A percentile compares a stretch with the other conserved stretches of the same genome.
These are phyloP conservation scores for Pulicaria dysenterica DNA, from an alignment of 129 eudicot genomes.

Conservation along the genomic window DNA sequence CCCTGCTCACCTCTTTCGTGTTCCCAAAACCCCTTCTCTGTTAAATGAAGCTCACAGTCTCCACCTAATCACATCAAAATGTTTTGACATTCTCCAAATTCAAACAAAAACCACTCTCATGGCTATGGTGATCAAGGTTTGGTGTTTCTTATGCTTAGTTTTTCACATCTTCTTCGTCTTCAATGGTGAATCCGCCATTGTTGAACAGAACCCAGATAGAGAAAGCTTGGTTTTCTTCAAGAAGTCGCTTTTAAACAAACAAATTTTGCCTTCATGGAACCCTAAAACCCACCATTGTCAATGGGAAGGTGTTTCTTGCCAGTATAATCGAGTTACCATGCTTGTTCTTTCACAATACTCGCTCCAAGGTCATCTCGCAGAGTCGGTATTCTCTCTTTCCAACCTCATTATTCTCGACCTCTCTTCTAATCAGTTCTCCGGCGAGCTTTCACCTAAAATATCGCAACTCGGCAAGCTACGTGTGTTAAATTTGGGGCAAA, in stretches of 20 bases:
- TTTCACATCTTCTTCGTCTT: slow-evolving; percentile 7
- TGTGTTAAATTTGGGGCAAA: slow-evolving; percentile 42
- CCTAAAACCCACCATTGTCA: slow-evolving; percentile 43
- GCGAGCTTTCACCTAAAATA: slow-evolving; percentile 33
- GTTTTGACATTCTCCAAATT: background rate
- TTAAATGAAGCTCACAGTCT: slow-evolving; percentile 2
- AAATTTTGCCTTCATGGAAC: slow-evolving; percentile 53
- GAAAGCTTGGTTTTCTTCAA: slow-evolving; percentile 49
- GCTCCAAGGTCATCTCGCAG: slow-evolving; percentile 41
- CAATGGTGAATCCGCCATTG: slow-evolving; percentile 7
- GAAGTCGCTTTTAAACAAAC: slow-evolving; percentile 42
- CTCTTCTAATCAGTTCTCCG: slow-evolving; percentile 47
- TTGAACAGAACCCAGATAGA: slow-evolving; percentile 26
- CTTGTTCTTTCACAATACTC: slow-evolving; percentile 43
- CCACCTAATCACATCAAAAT: slow-evolving; percentile 18
- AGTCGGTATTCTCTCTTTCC: slow-evolving; percentile 45
- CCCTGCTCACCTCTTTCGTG: background rate
- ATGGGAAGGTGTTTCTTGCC: slow-evolving; percentile 64
- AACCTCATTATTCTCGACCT: slow-evolving; percentile 52
- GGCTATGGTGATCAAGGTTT: slow-evolving; percentile 10
- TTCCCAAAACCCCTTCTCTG: background rate
- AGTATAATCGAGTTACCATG: slow-evolving; percentile 39
- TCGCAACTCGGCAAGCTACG: slow-evolving; percentile 28
- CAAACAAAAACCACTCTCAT: background rate
- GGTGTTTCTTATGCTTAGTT: background rate